Evolutionary conservation across 1,139 yeast genomes (phyloP), one percentile per base, ranked within the genome.

Genomic region (Pichia sp.): DNA sequence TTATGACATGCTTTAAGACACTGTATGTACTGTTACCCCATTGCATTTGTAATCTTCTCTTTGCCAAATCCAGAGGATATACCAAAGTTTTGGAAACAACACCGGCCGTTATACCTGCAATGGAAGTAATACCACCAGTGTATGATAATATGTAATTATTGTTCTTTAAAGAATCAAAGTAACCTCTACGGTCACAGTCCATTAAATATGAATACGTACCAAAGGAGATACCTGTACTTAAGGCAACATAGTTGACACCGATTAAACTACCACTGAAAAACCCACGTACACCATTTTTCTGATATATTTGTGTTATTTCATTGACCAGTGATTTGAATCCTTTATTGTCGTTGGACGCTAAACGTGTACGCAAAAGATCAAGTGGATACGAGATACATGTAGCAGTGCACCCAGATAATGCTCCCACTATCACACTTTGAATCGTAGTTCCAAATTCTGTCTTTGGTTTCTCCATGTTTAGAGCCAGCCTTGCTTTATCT

Each of bases 41-140:
- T 8, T 76, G 73, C 58, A 91, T 81, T 62, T 91, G 97, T 41
- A 85, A 67, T 44, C 96, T 71, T 58, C 91, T 83, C 32, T 97
- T 72, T 6, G 91, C 62, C 0, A 96, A 80, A 62, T 93, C 99
- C 44, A 93, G 65, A 0, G 99, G 99, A 64, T 89, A 93, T 0
- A 90, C 83, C 0, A 80, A 57, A 0, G 82, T 78, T 63, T 91
- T 93, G 19, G 96, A 77, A 7, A 80, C 58, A 0, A 81, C 72
- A 0, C 97, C 98, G 0, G 97, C 96, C 0, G 79, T 46, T 40
- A 88, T 72, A 7, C 96, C 96, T 50, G 91, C 83, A 15, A 77
- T 55, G 0, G 83, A 84, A 12, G 48, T 38, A 18, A 44, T 27
- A 12, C 46, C 48, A 11, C 48, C 47, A 11, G 33, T 12, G 19